A percentile compares a stretch with the other conserved stretches of the same genome.
phyloP scores from a whole-genome alignment of 2,329 filamentous ascomycete species.

The Plectosphaerella cucumerina region DNA sequence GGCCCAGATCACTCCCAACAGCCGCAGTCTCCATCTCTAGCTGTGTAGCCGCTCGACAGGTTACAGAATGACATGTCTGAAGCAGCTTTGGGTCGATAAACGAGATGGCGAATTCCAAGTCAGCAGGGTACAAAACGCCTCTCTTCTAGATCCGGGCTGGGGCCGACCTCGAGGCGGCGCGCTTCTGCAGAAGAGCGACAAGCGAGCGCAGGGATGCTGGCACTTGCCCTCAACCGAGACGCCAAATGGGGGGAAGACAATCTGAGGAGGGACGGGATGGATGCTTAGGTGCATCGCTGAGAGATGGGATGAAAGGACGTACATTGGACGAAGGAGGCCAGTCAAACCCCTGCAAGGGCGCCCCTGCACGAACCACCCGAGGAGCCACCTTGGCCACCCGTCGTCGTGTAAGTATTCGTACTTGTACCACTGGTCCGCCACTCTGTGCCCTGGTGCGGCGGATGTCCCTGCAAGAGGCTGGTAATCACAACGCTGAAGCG shows the following conservation, averaged over 20 bases:
- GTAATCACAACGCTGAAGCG: too few relatives aligned
- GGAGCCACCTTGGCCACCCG: too few relatives aligned
- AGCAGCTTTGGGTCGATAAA: too few relatives aligned
- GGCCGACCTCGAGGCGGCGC: not conserved
- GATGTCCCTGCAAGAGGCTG: too few relatives aligned
- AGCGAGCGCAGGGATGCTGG: not conserved
- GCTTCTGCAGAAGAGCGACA: not conserved
- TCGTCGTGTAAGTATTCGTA: too few relatives aligned
- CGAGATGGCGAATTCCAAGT: too few relatives aligned
- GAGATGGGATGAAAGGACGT: constrained; percentile 1
- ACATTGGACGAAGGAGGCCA: constrained; percentile 1
- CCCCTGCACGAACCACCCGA: not conserved
- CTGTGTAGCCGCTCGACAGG: too few relatives aligned
- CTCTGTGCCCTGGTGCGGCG: too few relatives aligned
- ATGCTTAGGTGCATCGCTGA: not conserved
- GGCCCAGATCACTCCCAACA: too few relatives aligned
- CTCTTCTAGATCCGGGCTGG: not conserved
- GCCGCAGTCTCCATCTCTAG: too few relatives aligned
- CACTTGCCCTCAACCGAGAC: not conserved
- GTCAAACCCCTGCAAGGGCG: constrained; percentile 1
- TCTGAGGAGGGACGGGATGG: not conserved
- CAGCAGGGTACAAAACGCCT: not conserved
- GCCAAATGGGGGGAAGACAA: not conserved
- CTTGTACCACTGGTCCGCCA: too few relatives aligned
- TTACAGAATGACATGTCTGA: too few relatives aligned